A percentile compares a stretch with the other conserved stretches of the same genome.
phyloP scores from a whole-genome alignment of 2,329 filamentous ascomycete genomes.

The Colletotrichum nymphaeae region DNA sequence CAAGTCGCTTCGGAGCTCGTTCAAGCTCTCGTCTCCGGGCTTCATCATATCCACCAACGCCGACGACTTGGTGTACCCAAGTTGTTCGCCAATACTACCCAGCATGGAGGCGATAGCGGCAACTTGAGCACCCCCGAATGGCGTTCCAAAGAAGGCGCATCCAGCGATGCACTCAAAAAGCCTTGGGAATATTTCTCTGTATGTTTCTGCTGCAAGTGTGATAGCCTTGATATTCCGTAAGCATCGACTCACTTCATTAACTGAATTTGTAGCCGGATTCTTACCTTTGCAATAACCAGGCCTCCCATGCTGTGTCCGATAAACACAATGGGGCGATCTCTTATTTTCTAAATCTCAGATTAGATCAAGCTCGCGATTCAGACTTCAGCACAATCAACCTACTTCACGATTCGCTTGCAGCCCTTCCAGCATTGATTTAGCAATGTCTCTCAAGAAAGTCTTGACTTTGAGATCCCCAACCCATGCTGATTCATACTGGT shows the following conservation, averaged over 20 bases:
- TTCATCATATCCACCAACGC: conserved; percentile 54
- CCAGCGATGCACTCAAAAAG: conserved; percentile 55
- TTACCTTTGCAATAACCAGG: conserved; percentile 54
- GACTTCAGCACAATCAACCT: background rate
- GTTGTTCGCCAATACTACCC: conserved; percentile 46
- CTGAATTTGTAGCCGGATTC: conserved; percentile 26
- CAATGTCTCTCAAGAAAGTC: conserved; percentile 52
- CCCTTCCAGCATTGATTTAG: conserved; percentile 48
- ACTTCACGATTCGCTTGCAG: conserved; percentile 50
- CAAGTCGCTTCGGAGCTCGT: conserved; percentile 53
- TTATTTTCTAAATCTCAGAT: conserved; percentile 3
- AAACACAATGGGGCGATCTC: conserved; percentile 52
- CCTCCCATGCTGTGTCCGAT: conserved; percentile 58
- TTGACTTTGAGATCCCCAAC: conserved; percentile 52
- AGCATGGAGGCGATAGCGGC: conserved; percentile 52
- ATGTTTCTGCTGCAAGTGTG: conserved; percentile 45
- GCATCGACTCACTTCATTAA: background rate
- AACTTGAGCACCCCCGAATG: conserved; percentile 50
- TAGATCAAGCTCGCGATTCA: background rate
- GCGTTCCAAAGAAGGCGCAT: conserved; percentile 54
- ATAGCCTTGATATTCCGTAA: conserved; percentile 16
- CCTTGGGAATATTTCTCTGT: conserved; percentile 47
- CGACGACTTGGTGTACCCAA: conserved; percentile 46
- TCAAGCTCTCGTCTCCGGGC: conserved; percentile 50
- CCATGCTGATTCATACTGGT: conserved; percentile 56